Base-by-base conservation (phyloP, 2,329 filamentous ascomycete species). In the Chalaropsis ovoidea region DNA sequence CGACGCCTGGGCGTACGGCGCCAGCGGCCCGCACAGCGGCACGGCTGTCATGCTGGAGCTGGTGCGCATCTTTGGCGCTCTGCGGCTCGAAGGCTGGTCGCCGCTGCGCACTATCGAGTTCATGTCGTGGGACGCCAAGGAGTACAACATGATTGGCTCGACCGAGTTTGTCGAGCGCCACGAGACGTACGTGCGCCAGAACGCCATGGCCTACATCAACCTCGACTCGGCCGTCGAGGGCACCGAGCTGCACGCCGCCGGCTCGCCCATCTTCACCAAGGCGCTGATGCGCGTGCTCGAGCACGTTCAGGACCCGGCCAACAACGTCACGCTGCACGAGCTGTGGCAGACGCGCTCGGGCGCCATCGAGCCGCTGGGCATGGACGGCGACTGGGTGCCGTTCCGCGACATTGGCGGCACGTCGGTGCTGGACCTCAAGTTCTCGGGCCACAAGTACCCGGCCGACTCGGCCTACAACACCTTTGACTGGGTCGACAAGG, bases 71-170 rank as follows among this genome's bases (percentile, higher is more conserved):
- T 89, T 99, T 71, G 90, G 91, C 49, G 85, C 90, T 69, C 81
- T 97, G 17, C 80, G 86, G 24, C 76, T 80, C 17, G 83, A 85
- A 66, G 93, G 92, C 64, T 99, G 94, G 94, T 83, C 89, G 31
- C 94, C 94, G 0, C 79, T 95, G 17, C 87, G 94, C n/a, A 95
- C 90, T 2, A 95, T 99, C 69, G 89, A 95, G 74, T 97, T 99
- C 74, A 91, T 92, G 72, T 96, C 90, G 42, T 99, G 94, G 94
- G 94, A 99, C 74, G 94, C 84, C 3, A 87, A 87, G 70, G 90
- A 93, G 75, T 97, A 96, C 77, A 96, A 96, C 75, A 78, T 94
- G 58, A 89, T 96, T 67, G 94, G 94, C 8, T 95, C 90, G 11
- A 97, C 94, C 1, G 94, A 99, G 74, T 93, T 88, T 71, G 94